Evolutionary conservation across 768 basidiomycete genomes (phyloP).

Genomic region (Boletus pseudo-olivaceus): DNA sequence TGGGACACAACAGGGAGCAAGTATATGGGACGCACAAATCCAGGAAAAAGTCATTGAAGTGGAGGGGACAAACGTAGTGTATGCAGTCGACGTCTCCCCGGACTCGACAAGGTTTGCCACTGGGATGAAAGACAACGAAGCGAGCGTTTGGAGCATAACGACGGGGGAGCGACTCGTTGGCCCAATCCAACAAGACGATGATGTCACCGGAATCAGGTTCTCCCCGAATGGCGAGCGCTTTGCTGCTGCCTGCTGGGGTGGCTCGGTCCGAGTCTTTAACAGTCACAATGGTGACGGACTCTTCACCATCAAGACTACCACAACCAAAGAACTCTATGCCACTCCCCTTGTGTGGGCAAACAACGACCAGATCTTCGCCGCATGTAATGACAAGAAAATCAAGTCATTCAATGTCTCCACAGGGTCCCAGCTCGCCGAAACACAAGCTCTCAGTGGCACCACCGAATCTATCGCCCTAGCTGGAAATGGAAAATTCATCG

Average conservation of each 20-base stretch:
- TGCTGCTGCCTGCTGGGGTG: background rate
- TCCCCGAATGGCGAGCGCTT: background rate
- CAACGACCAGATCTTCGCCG: background rate
- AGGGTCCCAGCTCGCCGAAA: background rate
- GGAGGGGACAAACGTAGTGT: rapidly evolving
- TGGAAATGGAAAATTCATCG: background rate
- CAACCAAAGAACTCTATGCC: too few species aligned
- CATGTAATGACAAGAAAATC: background rate
- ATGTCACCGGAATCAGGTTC: background rate
- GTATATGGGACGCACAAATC: background rate
- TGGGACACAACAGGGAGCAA: background rate
- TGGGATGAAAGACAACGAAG: background rate
- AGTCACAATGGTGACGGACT: background rate
- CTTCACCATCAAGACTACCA: too few species aligned
- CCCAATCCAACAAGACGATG: background rate
- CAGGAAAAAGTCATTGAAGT: background rate
- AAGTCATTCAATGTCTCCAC: background rate
- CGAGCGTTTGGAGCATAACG: background rate
- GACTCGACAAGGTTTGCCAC: background rate
- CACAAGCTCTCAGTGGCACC: background rate
- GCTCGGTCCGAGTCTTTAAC: background rate
- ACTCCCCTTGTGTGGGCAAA: background rate
- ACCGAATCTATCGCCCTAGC: background rate
- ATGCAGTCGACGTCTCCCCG: background rate
- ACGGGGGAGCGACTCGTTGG: background rate